These are phyloP conservation scores for Phytophthora citrophthora DNA, from an alignment of 352 stramenopile species.

Conservation along the genomic window DNA sequence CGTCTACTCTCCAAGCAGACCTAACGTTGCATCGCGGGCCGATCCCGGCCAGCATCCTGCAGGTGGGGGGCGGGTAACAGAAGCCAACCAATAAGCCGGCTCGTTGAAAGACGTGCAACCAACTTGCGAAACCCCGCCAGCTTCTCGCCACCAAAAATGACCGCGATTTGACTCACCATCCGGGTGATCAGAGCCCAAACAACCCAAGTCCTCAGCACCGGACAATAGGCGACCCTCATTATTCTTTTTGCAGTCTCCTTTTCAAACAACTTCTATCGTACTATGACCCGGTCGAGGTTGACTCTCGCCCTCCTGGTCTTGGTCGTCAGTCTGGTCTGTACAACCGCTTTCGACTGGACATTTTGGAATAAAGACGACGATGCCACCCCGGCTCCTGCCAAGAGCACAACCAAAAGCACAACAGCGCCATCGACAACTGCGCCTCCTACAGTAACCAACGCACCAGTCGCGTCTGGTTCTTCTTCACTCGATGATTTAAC, in stretches of 20 bases:
- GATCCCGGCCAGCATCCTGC: slow-evolving; percentile 20
- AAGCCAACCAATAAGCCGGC: slow-evolving; percentile 18
- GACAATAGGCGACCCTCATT: slow-evolving; percentile 21
- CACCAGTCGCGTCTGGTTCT: background rate
- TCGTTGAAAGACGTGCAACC: slow-evolving; percentile 30
- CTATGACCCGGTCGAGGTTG: slow-evolving; percentile 24
- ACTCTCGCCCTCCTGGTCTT: slow-evolving; percentile 25
- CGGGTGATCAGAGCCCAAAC: slow-evolving; percentile 23
- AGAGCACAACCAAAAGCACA: background rate
- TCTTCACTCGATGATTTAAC: slow-evolving; percentile 18
- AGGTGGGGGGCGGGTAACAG: slow-evolving; percentile 11
- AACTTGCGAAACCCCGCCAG: slow-evolving; percentile 3
- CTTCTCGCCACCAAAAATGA: slow-evolving; percentile 2
- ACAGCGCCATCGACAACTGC: slow-evolving; percentile 6
- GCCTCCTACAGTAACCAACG: background rate
- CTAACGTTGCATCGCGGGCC: slow-evolving; percentile 28
- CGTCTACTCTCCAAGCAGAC: slow-evolving; percentile 38
- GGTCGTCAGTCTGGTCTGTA: slow-evolving; percentile 18
- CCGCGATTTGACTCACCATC: slow-evolving; percentile 35
- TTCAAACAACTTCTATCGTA: slow-evolving; percentile 7
- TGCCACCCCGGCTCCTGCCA: background rate
- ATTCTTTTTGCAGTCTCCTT: slow-evolving; percentile 29
- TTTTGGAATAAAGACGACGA: slow-evolving; percentile 31
- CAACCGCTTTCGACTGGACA: slow-evolving; percentile 26
- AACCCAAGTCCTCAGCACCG: slow-evolving; percentile 29